Conservation (phyloP, 345 rosid genomes). For the Ailanthus altissimus region DNA sequence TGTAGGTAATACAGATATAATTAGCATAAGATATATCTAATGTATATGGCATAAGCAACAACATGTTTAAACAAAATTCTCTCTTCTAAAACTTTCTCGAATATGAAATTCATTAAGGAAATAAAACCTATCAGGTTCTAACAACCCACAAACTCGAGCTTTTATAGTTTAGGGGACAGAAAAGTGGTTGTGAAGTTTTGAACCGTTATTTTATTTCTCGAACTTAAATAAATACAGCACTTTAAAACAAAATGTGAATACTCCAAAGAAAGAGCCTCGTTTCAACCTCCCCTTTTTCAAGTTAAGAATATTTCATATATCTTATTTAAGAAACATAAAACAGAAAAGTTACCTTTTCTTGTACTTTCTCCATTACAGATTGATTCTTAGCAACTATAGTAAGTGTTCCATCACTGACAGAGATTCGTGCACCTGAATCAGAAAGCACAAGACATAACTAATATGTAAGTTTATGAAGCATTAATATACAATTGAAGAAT, state of each 20-base stretch:
- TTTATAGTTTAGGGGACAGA: background rate
- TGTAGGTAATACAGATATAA: background rate
- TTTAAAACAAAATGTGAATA: background rate
- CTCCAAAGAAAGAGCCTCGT: background rate
- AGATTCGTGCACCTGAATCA: constrained; percentile 74
- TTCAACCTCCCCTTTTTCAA: background rate
- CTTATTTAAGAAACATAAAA: constrained; percentile 8
- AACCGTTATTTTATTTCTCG: background rate
- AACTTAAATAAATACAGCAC: background rate
- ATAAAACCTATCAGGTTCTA: too few species aligned
- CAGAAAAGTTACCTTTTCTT: constrained; percentile 62
- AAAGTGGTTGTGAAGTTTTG: background rate
- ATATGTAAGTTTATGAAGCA: background rate
- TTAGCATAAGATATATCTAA: background rate
- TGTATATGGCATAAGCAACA: background rate
- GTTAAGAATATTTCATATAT: background rate
- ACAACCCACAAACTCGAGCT: background rate
- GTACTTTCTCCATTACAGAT: constrained; percentile 70
- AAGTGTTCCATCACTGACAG: constrained; percentile 75
- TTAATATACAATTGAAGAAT: background rate
- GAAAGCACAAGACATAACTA: constrained; percentile 12
- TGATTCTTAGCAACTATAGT: constrained; percentile 83
- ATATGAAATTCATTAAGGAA: background rate
- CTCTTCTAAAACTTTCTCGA: background rate
- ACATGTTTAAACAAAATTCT: background rate